phyloP scores from a whole-genome alignment of 495 filamentous ascomycete genomes.

The Penicillium roqueforti region DNA sequence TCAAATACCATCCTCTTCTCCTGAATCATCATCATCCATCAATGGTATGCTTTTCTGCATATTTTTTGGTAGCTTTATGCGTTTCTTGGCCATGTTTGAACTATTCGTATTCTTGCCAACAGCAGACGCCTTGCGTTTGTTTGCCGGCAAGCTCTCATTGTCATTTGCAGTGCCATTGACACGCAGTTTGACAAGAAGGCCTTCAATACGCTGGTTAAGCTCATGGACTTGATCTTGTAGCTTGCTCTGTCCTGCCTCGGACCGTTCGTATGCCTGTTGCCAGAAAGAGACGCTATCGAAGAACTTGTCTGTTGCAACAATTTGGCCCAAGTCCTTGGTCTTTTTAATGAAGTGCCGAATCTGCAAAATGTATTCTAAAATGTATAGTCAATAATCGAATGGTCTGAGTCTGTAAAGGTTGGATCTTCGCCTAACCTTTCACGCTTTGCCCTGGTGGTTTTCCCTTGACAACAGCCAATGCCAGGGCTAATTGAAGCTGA shows the following conservation, averaged over 20 bases:
- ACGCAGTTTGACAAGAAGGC: conserved; percentile 22
- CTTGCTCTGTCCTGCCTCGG: conserved; percentile 42
- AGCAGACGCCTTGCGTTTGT: conserved; percentile 27
- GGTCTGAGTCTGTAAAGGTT: neutral
- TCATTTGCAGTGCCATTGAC: neutral
- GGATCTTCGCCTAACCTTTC: conserved; percentile 27
- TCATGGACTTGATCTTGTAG: conserved; percentile 41
- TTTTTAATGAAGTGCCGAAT: conserved; percentile 36
- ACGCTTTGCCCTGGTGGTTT: conserved; percentile 35
- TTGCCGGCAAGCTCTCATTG: conserved; percentile 2
- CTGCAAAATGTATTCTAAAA: conserved; percentile 39
- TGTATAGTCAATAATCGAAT: neutral
- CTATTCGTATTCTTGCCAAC: conserved; percentile 1
- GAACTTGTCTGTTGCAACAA: conserved; percentile 26
- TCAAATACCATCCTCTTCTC: neutral
- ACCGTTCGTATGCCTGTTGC: conserved; percentile 45
- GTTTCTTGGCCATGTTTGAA: conserved; percentile 16
- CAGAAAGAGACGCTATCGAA: conserved; percentile 50
- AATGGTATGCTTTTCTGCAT: conserved; percentile 12
- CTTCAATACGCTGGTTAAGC: conserved; percentile 36
- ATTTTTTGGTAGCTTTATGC: conserved; percentile 18
- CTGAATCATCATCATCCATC: neutral
- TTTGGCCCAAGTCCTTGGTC: conserved; percentile 5
- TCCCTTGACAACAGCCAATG: conserved; percentile 43
- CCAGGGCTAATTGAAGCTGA: conserved; percentile 41